phyloP scores from a whole-genome alignment of 495 filamentous ascomycete species.

The Trypethelium eluteriae region DNA sequence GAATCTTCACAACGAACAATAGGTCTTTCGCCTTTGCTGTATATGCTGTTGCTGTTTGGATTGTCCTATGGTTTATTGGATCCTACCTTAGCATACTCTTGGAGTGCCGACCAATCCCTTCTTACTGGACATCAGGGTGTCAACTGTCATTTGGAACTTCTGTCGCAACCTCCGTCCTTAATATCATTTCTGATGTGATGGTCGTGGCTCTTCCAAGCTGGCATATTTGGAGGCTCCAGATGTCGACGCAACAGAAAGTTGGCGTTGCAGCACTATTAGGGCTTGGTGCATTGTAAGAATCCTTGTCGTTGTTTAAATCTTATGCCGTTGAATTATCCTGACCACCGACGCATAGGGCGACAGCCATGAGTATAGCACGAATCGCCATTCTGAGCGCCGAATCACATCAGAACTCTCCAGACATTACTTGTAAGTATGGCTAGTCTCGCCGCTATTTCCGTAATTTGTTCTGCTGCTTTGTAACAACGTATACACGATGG shows the following conservation, averaged over 20 bases:
- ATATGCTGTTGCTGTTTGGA: background rate
- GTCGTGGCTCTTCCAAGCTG: conserved; percentile 1
- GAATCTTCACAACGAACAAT: background rate
- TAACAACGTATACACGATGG: background rate
- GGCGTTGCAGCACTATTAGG: background rate
- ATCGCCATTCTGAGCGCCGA: background rate
- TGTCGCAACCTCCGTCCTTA: background rate
- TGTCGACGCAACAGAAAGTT: background rate
- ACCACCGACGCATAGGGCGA: background rate
- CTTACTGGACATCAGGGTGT: conserved; percentile 4
- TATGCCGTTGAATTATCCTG: background rate
- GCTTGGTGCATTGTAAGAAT: background rate
- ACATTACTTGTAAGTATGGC: background rate
- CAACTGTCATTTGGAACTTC: background rate
- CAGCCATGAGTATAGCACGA: background rate
- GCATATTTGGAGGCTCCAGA: conserved; percentile 6
- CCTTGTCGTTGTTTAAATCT: background rate
- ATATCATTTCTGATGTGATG: conserved; percentile 3
- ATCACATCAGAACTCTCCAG: background rate
- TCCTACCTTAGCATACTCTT: background rate
- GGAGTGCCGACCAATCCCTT: background rate
- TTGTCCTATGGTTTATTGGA: conserved; percentile 5
- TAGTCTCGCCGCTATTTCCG: background rate
- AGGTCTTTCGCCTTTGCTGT: background rate
- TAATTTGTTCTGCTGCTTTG: background rate